Conservation (phyloP, 768 basidiomycete genomes). For the Phanerodontia chrysosporium region DNA sequence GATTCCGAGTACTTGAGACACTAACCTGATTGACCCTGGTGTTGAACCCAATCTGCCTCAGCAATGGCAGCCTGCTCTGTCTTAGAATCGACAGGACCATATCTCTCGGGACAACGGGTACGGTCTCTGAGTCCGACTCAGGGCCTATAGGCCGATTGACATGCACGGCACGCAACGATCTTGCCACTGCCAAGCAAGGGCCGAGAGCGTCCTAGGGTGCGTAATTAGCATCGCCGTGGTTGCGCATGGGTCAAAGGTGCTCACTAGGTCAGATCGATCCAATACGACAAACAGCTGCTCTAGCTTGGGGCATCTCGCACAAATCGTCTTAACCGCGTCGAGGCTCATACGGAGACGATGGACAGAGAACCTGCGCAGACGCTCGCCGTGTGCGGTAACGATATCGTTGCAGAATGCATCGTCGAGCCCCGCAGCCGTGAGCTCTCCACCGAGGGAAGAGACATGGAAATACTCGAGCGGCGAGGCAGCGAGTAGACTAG, state of each 20-base stretch:
- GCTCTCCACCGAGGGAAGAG: constrained; percentile 39
- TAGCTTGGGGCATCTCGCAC: constrained; percentile 46
- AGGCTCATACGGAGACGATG: constrained; percentile 58
- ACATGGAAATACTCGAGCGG: constrained; percentile 62
- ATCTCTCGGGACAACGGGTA: constrained; percentile 14
- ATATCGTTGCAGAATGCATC: constrained; percentile 50
- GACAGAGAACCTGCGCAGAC: constrained; percentile 55
- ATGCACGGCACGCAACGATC: constrained; percentile 52
- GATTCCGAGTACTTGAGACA: not conserved
- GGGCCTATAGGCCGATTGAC: constrained; percentile 41
- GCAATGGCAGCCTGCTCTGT: constrained; percentile 41
- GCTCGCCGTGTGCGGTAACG: constrained; percentile 44
- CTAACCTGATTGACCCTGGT: constrained; percentile 68
- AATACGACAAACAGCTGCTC: constrained; percentile 64
- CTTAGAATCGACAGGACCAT: constrained; percentile 37
- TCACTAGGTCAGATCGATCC: constrained; percentile 28
- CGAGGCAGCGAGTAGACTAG: constrained; percentile 21
- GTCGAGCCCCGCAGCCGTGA: constrained; percentile 27
- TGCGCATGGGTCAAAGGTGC: not conserved
- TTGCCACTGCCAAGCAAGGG: constrained; percentile 39
- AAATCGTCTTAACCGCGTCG: constrained; percentile 48
- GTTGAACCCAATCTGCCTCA: constrained; percentile 65
- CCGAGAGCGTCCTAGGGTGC: constrained; percentile 36
- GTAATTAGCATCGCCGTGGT: not conserved
- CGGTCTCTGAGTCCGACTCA: constrained; percentile 12